Conservation (phyloP, 2,329 filamentous ascomycete genomes). For the Tolypocladium sp. region DNA sequence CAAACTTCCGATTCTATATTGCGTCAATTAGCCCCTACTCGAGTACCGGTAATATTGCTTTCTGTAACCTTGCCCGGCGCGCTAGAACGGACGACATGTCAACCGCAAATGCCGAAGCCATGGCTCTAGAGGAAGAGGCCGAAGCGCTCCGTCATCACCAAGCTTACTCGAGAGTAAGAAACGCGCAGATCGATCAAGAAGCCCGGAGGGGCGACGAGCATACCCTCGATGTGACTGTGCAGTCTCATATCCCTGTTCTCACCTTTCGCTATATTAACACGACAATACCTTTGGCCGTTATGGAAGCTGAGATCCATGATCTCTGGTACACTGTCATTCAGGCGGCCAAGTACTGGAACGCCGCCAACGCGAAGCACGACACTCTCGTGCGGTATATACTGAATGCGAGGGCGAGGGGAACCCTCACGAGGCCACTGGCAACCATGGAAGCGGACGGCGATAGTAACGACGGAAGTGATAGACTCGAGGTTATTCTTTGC, state of each 20-base stretch:
- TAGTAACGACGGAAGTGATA: not conserved
- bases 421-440: not conserved
- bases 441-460: not conserved
- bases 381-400: constrained; percentile 1
- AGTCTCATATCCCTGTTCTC: not conserved
- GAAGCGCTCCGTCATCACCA: not conserved
- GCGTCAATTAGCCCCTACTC: no score
- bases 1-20: no score
- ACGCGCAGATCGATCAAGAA: not conserved
- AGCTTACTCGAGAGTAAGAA: not conserved
- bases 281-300: not conserved
- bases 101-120: no score
- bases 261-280: not conserved
- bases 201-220: not conserved
- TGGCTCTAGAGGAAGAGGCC: not conserved
- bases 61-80: no score
- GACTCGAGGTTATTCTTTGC: not conserved
- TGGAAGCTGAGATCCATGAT: not conserved
- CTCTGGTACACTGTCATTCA: not conserved
- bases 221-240: not conserved
- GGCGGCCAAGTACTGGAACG: constrained; percentile 1
- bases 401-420: not conserved
- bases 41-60: no score
- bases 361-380: not conserved
- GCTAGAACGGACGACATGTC: no score